phyloP scores from a whole-genome alignment of 1,284 basidiomycete genomes.

The Marasmius fiardii region DNA sequence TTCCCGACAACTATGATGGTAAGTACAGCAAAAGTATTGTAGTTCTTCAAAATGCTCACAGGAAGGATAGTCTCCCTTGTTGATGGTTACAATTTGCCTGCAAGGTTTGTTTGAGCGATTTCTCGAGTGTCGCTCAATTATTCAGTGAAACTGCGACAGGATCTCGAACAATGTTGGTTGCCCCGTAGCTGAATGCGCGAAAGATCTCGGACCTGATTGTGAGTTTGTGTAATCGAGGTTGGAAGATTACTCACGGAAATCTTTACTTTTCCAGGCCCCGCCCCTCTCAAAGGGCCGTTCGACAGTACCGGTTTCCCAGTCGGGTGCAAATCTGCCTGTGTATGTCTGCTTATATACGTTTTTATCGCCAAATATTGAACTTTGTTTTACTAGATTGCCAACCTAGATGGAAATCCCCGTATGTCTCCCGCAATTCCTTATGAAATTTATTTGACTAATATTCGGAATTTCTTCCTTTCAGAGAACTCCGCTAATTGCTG shows the following conservation, averaged over 20 bases:
- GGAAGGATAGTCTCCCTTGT: constrained; percentile 37
- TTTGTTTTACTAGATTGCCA: constrained; percentile 28
- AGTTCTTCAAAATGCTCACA: background rate
- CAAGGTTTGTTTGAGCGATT: constrained; percentile 18
- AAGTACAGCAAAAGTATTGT: constrained; percentile 5
- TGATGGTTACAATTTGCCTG: constrained; percentile 56
- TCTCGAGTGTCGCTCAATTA: background rate
- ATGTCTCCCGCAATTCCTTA: constrained; percentile 32
- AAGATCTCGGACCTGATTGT: constrained; percentile 34
- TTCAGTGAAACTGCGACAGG: constrained; percentile 25
- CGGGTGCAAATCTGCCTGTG: constrained; percentile 61
- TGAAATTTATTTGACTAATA: constrained; percentile 12
- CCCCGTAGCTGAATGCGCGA: constrained; percentile 35
- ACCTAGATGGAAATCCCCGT: constrained; percentile 45
- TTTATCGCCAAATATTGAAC: background rate
- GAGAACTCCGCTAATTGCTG: constrained; percentile 1
- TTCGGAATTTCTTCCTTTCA: background rate
- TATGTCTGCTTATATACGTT: constrained; percentile 2
- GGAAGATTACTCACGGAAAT: background rate
- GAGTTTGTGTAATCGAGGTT: background rate
- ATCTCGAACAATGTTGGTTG: constrained; percentile 40
- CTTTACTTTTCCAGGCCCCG: constrained; percentile 37
- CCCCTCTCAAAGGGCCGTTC: constrained; percentile 47
- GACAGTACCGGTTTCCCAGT: constrained; percentile 52
- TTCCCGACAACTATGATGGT: constrained; percentile 42